Base-by-base conservation (phyloP, 192 early-diverging fungal species). In the Oehlia diaphana region DNA sequence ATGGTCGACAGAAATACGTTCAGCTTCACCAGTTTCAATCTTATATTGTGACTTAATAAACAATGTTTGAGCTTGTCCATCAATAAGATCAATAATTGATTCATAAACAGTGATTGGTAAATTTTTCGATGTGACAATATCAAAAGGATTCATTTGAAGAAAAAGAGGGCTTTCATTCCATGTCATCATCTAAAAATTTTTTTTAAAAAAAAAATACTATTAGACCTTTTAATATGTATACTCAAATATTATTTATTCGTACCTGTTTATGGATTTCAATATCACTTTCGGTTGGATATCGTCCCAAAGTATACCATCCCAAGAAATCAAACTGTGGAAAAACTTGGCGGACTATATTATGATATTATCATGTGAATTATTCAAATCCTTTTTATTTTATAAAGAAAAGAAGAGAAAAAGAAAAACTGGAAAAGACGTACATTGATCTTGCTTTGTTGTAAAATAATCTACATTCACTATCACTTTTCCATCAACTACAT, bases 1-100 rank as follows among this genome's bases (percentile, higher is more conserved):
- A 81, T 95, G 94, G 80, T 96, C 93, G 12, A 96, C 91, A 10
- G 95, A 94, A 80, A 96, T 94, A 53, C 94, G 87, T 80, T 96
- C 95, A 42, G 94, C 94, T 75, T 96, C 95, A 33, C 91, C 91
- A 8, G 95, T 95, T 76, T 94, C 94, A 31, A 96, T 90, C 78
- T 90, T 92, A 83, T 94, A 96, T 35, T 86, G 72, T 19, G 87
- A 77, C 77, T 89, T 83, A 12, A 91, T 86, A 78, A 96, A 94
- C 50, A 92, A 80, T 35, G 91, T 86, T 63, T 89, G 86, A 8
- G 89, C 84, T 23, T 86, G 77, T 31, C 87, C 87, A 39, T 86
- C 83, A 10, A 89, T 86, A 16, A 92, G 85, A 78, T 95, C 94
- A 3, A 94, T 88, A 3, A 92, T 86, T 0, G 94, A 91, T 84